Evolutionary conservation across 2,329 filamentous ascomycete species (phyloP).

Genomic region (Plenodomus tracheiphilus): DNA sequence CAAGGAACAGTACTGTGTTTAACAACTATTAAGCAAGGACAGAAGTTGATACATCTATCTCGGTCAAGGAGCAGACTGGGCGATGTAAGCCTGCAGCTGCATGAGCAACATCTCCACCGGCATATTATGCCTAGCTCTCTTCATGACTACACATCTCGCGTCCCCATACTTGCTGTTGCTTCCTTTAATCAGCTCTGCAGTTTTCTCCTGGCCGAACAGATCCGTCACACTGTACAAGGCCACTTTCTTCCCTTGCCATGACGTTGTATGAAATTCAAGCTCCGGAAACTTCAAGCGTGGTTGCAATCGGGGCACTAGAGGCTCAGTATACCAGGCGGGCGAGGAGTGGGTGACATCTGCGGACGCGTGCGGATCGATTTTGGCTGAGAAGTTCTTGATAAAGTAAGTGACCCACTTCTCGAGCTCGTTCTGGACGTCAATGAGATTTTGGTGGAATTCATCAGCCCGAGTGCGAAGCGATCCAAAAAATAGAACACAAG

Average conservation of each 20-base stretch:
- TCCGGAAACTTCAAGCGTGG: slow-evolving; percentile 32
- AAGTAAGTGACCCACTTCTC: slow-evolving; percentile 29
- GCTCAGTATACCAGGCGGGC: slow-evolving; percentile 33
- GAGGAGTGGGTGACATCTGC: slow-evolving; percentile 24
- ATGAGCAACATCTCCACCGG: slow-evolving; percentile 35
- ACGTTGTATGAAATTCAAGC: slow-evolving; percentile 34
- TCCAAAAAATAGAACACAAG: slow-evolving; percentile 30
- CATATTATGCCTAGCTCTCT: slow-evolving; percentile 32
- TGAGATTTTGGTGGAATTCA: slow-evolving; percentile 16
- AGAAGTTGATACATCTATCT: not conserved
- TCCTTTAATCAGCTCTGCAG: slow-evolving; percentile 21
- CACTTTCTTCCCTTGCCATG: slow-evolving; percentile 35
- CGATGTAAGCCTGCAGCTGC: slow-evolving; percentile 37
- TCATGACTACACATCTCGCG: slow-evolving; percentile 33
- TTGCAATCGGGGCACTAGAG: slow-evolving; percentile 30
- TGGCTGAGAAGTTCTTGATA: slow-evolving; percentile 11
- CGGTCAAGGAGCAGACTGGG: slow-evolving; percentile 22
- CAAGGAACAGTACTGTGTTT: slow-evolving; percentile 1
- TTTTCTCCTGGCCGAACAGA: slow-evolving; percentile 36
- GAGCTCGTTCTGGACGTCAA: slow-evolving; percentile 19
- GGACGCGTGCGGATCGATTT: slow-evolving; percentile 31
- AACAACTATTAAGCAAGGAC: not conserved
- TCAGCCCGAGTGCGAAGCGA: slow-evolving; percentile 32
- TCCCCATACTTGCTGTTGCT: slow-evolving; percentile 23
- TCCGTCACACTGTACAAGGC: slow-evolving; percentile 42